Evolutionary conservation across 106 monocot species (phyloP).

Genomic region (Iris macrosiphon): DNA sequence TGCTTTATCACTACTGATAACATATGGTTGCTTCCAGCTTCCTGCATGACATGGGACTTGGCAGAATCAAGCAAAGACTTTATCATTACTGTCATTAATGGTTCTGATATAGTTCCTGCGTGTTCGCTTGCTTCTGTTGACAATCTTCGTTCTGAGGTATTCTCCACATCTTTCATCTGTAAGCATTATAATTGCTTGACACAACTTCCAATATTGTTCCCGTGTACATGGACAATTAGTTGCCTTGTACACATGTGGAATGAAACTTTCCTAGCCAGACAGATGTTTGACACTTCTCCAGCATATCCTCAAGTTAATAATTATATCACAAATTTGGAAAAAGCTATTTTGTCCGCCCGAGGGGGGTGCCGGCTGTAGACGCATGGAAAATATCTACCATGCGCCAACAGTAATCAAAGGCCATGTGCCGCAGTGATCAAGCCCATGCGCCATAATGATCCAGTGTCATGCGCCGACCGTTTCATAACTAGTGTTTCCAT

Average conservation of each 20-base stretch:
- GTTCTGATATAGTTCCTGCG: constrained; percentile 48
- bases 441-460: too few relatives aligned
- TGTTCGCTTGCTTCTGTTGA: constrained; percentile 28
- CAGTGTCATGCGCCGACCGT: too few relatives aligned
- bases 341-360: too few relatives aligned
- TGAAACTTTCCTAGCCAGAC: not conserved
- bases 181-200: not conserved
- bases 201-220: not conserved
- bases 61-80: constrained; percentile 55
- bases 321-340: too few relatives aligned
- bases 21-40: too few relatives aligned
- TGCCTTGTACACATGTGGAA: not conserved
- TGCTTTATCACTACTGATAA: not conserved
- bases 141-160: constrained; percentile 50
- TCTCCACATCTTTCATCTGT: not conserved
- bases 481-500: too few relatives aligned
- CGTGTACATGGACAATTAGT: not conserved
- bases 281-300: too few relatives aligned
- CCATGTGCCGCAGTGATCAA: too few relatives aligned
- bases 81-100: constrained; percentile 39
- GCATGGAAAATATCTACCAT: too few relatives aligned
- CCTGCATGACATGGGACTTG: constrained; percentile 67
- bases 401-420: too few relatives aligned
- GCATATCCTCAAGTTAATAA: too few relatives aligned
- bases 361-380: too few relatives aligned